These are phyloP conservation scores for Hygrophorus pudorinus DNA, from an alignment of 768 basidiomycete genomes.

Conservation along the genomic window DNA sequence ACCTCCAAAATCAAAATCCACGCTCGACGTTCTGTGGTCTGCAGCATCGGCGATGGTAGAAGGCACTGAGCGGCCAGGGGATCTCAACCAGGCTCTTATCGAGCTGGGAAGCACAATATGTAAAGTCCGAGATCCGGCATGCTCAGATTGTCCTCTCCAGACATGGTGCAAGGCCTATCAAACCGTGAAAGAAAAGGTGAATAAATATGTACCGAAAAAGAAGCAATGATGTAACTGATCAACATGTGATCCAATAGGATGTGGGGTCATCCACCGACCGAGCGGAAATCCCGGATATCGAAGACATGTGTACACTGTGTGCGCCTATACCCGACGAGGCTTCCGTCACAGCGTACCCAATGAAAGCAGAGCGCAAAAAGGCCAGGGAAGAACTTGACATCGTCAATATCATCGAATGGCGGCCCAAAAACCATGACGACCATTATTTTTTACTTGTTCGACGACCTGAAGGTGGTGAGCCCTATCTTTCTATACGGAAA, in stretches of 20 bases:
- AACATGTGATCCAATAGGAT: background rate
- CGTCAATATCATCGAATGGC: slow-evolving; percentile 84
- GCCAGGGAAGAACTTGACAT: slow-evolving; percentile 76
- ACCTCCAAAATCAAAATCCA: slow-evolving; percentile 67
- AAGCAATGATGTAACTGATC: background rate
- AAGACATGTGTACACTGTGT: slow-evolving; percentile 67
- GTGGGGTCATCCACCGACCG: background rate
- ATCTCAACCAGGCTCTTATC: slow-evolving; percentile 89
- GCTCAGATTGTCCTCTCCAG: slow-evolving; percentile 61
- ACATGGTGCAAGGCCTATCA: slow-evolving; percentile 59
- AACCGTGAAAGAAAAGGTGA: background rate
- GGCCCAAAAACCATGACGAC: slow-evolving; percentile 21
- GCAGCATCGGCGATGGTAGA: slow-evolving; percentile 65
- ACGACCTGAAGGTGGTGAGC: slow-evolving; percentile 73
- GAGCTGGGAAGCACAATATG: slow-evolving; percentile 93
- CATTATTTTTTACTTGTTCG: slow-evolving; percentile 70
- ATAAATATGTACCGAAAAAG: background rate
- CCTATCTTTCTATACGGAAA: slow-evolving; percentile 7
- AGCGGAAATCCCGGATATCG: slow-evolving; percentile 44
- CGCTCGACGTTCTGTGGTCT: slow-evolving; percentile 76
- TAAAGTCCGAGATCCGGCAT: slow-evolving; percentile 73
- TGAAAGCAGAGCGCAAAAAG: slow-evolving; percentile 77
- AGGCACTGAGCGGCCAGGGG: slow-evolving; percentile 49
- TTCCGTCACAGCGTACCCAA: slow-evolving; percentile 71
- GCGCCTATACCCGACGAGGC: slow-evolving; percentile 35